phyloP scores from a whole-genome alignment of 495 filamentous ascomycete genomes.

The Talaromyces ruber region DNA sequence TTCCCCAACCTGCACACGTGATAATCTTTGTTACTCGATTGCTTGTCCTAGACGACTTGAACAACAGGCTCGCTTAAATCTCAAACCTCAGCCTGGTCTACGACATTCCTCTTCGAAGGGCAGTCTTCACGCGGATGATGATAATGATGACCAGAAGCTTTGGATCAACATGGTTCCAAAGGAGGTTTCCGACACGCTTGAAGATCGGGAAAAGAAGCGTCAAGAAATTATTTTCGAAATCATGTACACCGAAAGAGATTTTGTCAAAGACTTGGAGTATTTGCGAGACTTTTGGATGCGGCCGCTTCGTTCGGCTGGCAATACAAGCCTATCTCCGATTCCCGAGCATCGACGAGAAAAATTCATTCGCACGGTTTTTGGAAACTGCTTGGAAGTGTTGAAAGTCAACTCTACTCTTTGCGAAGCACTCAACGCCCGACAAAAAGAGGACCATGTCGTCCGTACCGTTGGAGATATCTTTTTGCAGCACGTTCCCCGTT shows the following conservation, averaged over 20 bases:
- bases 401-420: constrained; percentile 81
- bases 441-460: constrained; percentile 84
- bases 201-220: constrained; percentile 89
- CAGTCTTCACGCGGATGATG: constrained; percentile 72
- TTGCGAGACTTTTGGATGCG: constrained; percentile 98
- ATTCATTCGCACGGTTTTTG: constrained; percentile 91
- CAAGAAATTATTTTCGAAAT: constrained; percentile 98
- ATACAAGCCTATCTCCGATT: constrained; percentile 68
- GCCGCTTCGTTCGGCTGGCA: constrained; percentile 63
- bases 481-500: constrained; percentile 80
- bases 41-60: constrained; percentile 91
- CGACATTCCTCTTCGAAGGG: constrained; percentile 71
- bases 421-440: constrained; percentile 76
- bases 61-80: constrained; percentile 86
- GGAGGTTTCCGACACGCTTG: constrained; percentile 81
- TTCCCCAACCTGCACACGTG: constrained; percentile 90
- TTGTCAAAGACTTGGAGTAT: constrained; percentile 98
- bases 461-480: constrained; percentile 91
- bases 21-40: constrained; percentile 96
- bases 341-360: constrained; percentile 79
- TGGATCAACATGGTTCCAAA: constrained; percentile 99
- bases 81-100: constrained; percentile 83
- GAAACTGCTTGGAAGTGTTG: constrained; percentile 91
- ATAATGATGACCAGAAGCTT: constrained; percentile 92
- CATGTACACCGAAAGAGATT: constrained; percentile 98